These are phyloP conservation scores for Talaromyces adpressus DNA, from an alignment of 495 filamentous ascomycete genomes.

Conservation along the genomic window DNA sequence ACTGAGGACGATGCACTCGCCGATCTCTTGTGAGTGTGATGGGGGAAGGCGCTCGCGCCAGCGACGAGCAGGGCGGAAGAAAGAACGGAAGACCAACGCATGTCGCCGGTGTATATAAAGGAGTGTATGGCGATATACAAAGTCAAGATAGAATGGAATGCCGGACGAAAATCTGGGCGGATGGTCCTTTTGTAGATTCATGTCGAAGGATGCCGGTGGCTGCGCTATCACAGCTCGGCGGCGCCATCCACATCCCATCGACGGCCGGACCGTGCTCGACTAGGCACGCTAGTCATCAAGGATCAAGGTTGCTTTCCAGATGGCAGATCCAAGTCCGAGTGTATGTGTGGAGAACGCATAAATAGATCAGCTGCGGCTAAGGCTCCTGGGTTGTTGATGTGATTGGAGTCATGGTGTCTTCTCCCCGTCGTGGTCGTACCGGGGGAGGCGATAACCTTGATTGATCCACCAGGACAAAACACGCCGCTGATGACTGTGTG, in stretches of 20 bases:
- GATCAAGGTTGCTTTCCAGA: not conserved
- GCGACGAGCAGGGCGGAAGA: slow-evolving; percentile 6
- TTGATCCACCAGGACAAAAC: not conserved
- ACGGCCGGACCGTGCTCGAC: not conserved
- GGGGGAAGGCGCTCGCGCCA: slow-evolving; percentile 5
- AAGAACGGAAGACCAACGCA: slow-evolving; percentile 8
- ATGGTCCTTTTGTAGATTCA: not conserved
- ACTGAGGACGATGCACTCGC: not conserved
- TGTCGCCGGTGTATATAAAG: slow-evolving; percentile 4
- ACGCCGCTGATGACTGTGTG: not conserved
- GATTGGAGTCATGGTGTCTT: not conserved
- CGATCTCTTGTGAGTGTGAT: not conserved
- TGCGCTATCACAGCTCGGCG: not conserved
- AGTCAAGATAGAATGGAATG: not conserved
- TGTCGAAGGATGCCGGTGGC: not conserved
- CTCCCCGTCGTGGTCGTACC: not conserved
- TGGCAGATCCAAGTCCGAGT: not conserved
- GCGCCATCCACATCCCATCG: not conserved
- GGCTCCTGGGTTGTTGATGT: not conserved
- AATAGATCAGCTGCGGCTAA: not conserved
- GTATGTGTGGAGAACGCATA: not conserved
- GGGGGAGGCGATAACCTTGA: not conserved
- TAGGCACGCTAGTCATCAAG: not conserved
- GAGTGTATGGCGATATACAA: not conserved
- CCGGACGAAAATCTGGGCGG: not conserved